Evolutionary conservation across 306 rosid species (phyloP).

Genomic region (Sesbania bispinosa): DNA sequence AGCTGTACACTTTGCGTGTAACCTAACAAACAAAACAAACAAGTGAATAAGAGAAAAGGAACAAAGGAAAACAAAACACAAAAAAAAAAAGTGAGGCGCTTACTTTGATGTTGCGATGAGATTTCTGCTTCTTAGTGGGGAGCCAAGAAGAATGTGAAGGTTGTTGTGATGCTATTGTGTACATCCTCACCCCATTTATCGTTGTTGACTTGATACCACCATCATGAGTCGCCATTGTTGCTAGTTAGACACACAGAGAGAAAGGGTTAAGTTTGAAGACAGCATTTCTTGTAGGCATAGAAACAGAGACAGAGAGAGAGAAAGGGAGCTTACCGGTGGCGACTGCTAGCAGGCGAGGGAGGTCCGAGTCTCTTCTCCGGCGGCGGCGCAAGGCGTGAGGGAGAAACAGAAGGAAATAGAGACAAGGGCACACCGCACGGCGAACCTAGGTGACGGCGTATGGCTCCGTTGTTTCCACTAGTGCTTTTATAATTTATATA

Average conservation of each 20-base stretch:
- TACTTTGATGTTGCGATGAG: constrained; percentile 61
- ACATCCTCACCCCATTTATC: constrained; percentile 72
- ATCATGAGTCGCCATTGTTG: constrained; percentile 60
- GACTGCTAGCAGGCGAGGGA: no score
- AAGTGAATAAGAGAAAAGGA: not conserved
- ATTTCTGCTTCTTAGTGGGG: constrained; percentile 55
- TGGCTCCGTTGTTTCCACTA: no score
- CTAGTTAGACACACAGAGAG: not conserved
- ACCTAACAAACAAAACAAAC: constrained; percentile 38
- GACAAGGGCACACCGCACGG: no score
- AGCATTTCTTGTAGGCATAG: no score
- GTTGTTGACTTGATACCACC: constrained; percentile 69
- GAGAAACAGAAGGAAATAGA: no score
- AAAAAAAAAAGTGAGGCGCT: constrained; percentile 27
- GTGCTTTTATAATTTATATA: no score
- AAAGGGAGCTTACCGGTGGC: no score
- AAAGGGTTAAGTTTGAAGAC: no score
- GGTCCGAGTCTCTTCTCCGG: no score
- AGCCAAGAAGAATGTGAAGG: constrained; percentile 79
- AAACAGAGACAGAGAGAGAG: no score
- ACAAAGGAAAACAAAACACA: not conserved
- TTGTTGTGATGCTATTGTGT: constrained; percentile 72
- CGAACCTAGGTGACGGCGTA: no score
- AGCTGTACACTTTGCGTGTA: constrained; percentile 63
- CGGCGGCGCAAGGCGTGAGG: no score